Percentiles rank a stretch among this genome's conserved stretches.
phyloP scores from a whole-genome alignment of 257 asterid species.

The Fraxinus quadrangulata region DNA sequence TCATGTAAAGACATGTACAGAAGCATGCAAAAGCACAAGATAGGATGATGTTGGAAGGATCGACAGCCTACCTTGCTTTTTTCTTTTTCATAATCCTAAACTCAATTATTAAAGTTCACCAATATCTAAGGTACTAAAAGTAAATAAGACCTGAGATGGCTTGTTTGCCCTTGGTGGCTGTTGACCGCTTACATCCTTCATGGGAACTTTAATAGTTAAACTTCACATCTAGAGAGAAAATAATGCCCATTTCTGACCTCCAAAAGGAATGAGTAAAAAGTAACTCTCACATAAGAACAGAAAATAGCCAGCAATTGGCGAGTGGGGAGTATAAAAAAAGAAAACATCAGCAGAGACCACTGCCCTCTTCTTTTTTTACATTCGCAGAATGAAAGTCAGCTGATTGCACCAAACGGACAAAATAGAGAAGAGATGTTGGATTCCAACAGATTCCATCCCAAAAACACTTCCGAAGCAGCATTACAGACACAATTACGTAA shows the following conservation, averaged over 20 bases:
- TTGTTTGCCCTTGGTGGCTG: conserved; percentile 55
- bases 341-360: neutral
- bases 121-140: neutral
- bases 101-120: conserved; percentile 6
- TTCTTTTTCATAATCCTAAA: neutral
- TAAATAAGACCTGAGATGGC: conserved; percentile 2
- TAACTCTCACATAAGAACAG: neutral
- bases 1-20: neutral
- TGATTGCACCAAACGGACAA: neutral
- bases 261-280: neutral
- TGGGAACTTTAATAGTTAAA: conserved; percentile 24
- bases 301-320: neutral
- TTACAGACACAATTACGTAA: neutral
- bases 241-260: neutral
- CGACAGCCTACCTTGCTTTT: neutral
- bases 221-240: neutral
- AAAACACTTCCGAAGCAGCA: neutral
- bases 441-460: neutral
- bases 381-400: neutral
- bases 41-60: conserved; percentile 4
- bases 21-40: neutral
- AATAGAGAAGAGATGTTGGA: neutral
- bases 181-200: conserved; percentile 56
- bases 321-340: neutral
- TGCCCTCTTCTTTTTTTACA: neutral